These are phyloP conservation scores for Barnettozyma californica DNA, from an alignment of 805 yeast species.

Conservation along the genomic window DNA sequence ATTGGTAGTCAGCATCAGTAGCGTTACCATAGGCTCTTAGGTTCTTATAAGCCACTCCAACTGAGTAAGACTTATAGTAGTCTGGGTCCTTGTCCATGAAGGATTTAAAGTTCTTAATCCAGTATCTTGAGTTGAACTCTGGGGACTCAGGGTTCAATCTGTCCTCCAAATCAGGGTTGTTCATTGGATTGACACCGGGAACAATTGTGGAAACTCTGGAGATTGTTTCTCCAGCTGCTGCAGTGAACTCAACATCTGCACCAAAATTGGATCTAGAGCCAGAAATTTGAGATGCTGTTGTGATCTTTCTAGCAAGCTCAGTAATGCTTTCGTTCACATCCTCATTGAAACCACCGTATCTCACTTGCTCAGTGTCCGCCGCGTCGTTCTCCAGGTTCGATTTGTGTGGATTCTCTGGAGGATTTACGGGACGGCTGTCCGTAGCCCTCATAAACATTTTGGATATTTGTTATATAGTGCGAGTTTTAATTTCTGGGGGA, in stretches of 20 bases:
- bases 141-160: constrained; percentile 54
- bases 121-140: constrained; percentile 50
- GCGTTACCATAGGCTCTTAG: constrained; percentile 56
- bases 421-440: not conserved
- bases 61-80: constrained; percentile 46
- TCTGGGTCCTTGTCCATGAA: constrained; percentile 49
- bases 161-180: constrained; percentile 31
- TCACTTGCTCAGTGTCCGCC: not conserved
- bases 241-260: constrained; percentile 2
- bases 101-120: constrained; percentile 56
- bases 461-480: not conserved
- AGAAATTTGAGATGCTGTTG: constrained; percentile 12
- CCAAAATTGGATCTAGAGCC: constrained; percentile 38
- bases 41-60: constrained; percentile 52
- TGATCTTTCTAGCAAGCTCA: constrained; percentile 6
- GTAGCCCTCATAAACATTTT: not conserved
- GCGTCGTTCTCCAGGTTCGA: not conserved
- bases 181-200: constrained; percentile 37
- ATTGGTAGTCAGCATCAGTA: constrained; percentile 55
- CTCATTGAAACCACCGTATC: constrained; percentile 4
- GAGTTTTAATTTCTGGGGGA: not conserved
- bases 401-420: not conserved
- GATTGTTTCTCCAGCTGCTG: constrained; percentile 29
- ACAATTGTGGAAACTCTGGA: constrained; percentile 23
- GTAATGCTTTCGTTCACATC: constrained; percentile 4